Base-by-base conservation (phyloP, 2,329 filamentous ascomycete genomes). In the Myriosclerotinia duriaeana region DNA sequence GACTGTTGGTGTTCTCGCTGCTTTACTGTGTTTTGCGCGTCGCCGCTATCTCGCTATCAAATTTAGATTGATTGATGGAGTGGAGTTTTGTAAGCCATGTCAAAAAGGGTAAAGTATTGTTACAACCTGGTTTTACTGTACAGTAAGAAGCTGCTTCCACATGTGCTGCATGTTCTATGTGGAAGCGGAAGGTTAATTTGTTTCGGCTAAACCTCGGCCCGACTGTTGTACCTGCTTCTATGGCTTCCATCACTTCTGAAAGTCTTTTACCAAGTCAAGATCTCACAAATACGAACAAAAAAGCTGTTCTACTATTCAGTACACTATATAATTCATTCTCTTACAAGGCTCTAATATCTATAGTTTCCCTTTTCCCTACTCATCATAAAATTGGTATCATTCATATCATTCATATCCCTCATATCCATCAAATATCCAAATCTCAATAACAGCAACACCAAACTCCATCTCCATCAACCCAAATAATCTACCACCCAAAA, bases 401-500 rank as follows among this genome's bases (percentile, higher is more conserved):
- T 36, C 26, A 59, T 48, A 14, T 20, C 5, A 26, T 48, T 36
- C 26, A 59, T 48, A 14, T 20, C 5, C 42, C 6, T 36, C 14
- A 40, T 36, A 1, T 20, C 36, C 20, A 8, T n/a, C n/a, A n/a
- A n/a, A n/a, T 26, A 26, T 26, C 26, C 26, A 26, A 26, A 26
- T 5, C 53, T 40, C 20, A 34, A 58, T 17, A 34, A n/a, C 30
- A 4, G 5, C 30, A 34, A 44, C 26, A 46, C 40, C 55, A 30
- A 58, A 46, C 40, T 34, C 56, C 26, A 48, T 7, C 12, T 4
- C 20, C 5, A 15, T 48, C 26, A 26, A 22, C 12, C 30, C 30
- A 22, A 36, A 55, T 36, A 48, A 6, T 20, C 53, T 72, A 84
- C 69, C 84, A 85, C 15, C 80, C 80, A 75, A 87, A 88, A 72